These are phyloP conservation scores for Nakaseomyces sp. DNA, from an alignment of 1,139 yeast genomes.

Conservation along the genomic window DNA sequence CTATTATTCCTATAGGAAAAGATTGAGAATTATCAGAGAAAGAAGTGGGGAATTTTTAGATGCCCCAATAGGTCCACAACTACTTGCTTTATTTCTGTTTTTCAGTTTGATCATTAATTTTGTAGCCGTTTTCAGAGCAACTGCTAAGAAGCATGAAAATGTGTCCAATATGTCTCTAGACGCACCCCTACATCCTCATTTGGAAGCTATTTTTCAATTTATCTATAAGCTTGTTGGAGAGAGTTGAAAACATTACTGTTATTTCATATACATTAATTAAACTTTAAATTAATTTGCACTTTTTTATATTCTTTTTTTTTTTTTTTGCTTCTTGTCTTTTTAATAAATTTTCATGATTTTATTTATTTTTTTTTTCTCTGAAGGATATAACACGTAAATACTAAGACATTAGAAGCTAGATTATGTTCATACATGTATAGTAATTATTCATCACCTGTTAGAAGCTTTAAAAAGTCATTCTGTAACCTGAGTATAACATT, in stretches of 20 bases:
- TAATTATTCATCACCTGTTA: too few species aligned
- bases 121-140: slow-evolving; percentile 48
- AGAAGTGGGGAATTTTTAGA: slow-evolving; percentile 85
- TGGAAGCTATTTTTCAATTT: slow-evolving; percentile 1
- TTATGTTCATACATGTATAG: too few species aligned
- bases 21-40: slow-evolving; percentile 65
- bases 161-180: not conserved
- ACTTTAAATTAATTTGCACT: not conserved
- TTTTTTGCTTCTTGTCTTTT: too few species aligned
- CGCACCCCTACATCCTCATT: not conserved
- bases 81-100: slow-evolving; percentile 63
- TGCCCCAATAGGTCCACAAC: slow-evolving; percentile 78
- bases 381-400: too few species aligned
- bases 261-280: too few species aligned
- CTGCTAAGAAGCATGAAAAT: slow-evolving; percentile 10
- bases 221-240: not conserved
- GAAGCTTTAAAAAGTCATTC: slow-evolving; percentile 16
- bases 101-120: slow-evolving; percentile 66
- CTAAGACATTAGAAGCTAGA: too few species aligned
- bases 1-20: slow-evolving; percentile 59
- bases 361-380: too few species aligned
- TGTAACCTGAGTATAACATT: slow-evolving; percentile 19
- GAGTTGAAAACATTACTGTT: not conserved
- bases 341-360: too few species aligned
- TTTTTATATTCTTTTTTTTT: not conserved